Evolutionary conservation across 2,329 filamentous ascomycete species (phyloP), one percentile per base, ranked within the genome.

Genomic region (Talaromyces sp.): DNA sequence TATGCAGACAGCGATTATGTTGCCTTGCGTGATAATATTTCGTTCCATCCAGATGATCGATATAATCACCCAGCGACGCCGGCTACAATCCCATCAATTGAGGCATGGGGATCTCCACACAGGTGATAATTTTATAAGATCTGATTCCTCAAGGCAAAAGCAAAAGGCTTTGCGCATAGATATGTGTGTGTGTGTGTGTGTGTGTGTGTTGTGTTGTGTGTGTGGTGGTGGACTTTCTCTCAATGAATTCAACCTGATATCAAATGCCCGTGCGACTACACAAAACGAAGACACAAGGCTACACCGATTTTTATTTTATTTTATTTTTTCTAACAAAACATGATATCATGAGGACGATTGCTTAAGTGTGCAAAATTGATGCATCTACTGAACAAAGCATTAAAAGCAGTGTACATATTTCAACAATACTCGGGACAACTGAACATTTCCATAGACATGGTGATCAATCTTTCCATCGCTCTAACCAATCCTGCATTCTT

Each of bases 1-100:
- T 99, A 97, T 74, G 90, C 91, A 17, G 92, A 97, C 70, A 95
- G 89, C 66, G 91, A 97, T 74, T 97, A 97, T 74, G 88, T 97
- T 36, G 92, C 91, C 9, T 80, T 94, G 66, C 81, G 91, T 57
- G 91, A 96, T 71, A 93, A 96, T 64, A 87, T 97, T 57, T 91
- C 90, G 40, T 86, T 89, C 39, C 65, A 63, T 35, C 56, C 56
- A 2, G 65, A 69, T 13, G 64, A 67, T 32, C 46, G 44, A 8
- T 39, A 50, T 43, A 58, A 40, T 32, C 62, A 54, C 35, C 43
- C 60, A 1, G 47, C 14, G 14, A 62, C 56, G 8, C 58, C 60
- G 11, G 50, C 58, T 20, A 56, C 60, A 27, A 68, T 65, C 1
- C 68, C 69, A 8, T 64, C 58, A 19, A 47, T 63, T 43, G 57